phyloP scores from a whole-genome alignment of 495 filamentous ascomycete species.

The Penicillium macrosclerotiorum region DNA sequence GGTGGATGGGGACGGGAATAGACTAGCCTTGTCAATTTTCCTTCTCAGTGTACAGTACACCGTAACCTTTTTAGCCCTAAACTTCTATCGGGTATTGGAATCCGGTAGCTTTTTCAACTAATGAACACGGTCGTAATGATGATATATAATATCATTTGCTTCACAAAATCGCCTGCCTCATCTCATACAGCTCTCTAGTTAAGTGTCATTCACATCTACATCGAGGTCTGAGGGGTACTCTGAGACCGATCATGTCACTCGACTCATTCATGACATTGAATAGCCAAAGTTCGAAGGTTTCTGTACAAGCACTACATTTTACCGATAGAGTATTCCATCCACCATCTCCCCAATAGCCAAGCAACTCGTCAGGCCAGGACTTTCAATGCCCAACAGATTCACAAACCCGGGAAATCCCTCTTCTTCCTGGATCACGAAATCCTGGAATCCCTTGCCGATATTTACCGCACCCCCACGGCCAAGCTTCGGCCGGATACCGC shows the following conservation, averaged over 20 bases:
- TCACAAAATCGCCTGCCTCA: neutral
- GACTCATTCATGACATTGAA: neutral
- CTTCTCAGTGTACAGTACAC: constrained; percentile 7
- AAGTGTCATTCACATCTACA: no score
- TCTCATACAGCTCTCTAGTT: neutral
- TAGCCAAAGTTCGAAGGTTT: neutral
- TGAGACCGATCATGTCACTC: neutral
- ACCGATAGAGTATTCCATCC: constrained; percentile 65
- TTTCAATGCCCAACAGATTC: constrained; percentile 92
- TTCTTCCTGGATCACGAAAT: constrained; percentile 83
- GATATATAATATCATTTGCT: neutral
- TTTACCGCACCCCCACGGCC: constrained; percentile 55
- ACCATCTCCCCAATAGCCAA: constrained; percentile 90
- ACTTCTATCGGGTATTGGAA: no score
- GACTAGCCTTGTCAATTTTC: neutral
- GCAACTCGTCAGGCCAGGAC: constrained; percentile 85
- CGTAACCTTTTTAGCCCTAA: no score
- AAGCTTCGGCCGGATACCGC: constrained; percentile 87
- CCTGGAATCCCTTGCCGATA: constrained; percentile 65
- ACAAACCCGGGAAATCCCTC: constrained; percentile 84
- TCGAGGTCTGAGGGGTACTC: neutral
- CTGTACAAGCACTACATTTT: no score
- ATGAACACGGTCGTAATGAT: no score
- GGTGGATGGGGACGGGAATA: neutral
- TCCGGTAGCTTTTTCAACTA: no score